Base-by-base conservation (phyloP, 352 stramenopile species). In the Globisporangium acanthophoron region DNA sequence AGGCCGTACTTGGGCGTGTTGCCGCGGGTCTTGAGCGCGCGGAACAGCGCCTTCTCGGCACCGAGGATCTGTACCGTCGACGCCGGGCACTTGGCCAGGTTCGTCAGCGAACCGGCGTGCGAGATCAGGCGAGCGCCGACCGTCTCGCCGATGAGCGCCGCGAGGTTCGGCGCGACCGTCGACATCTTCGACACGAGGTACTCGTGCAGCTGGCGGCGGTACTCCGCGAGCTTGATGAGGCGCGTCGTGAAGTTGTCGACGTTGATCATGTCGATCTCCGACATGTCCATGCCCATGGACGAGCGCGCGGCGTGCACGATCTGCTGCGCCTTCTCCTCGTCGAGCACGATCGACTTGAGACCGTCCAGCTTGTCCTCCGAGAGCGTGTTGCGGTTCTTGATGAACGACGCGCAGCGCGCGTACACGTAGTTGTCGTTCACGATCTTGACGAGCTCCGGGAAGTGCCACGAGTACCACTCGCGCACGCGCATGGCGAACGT, bases 381-480 rank as follows among this genome's bases (percentile, higher is more conserved):
- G 16, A 96, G 69, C 44, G 77, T 85, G 62, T 58, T 87, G 61
- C 83, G 80, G 71, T 98, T 96, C 75, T 98, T 96, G 80, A 99
- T 98, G 72, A 96, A 98, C 27, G 96, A 92, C 59, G 96, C 97
- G 58, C 92, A 97, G 44, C 96, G 85, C 11, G 97, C 97, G 87
- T 99, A 99, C 62, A 99, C 87, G 75, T 99, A 99, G 78, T 99
- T 99, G 81, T 99, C 98, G 67, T 98, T 98, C 51, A 99, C 96
- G 65, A 99, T 97, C 70, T 99, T 97, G 59, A 98, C 92, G 39
- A 99, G 84, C 85, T 99, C 98, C 16, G 98, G 98, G 77, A 99
- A 99, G 76, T 99, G 97, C 97, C 97, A 99, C 73, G 90, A 98
- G 86, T 99, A 99, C 97, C 97, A 99, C 78, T 99, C 98, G 50